Conservation (phyloP, 208 protist species). For the Leishmania aethiopica region DNA sequence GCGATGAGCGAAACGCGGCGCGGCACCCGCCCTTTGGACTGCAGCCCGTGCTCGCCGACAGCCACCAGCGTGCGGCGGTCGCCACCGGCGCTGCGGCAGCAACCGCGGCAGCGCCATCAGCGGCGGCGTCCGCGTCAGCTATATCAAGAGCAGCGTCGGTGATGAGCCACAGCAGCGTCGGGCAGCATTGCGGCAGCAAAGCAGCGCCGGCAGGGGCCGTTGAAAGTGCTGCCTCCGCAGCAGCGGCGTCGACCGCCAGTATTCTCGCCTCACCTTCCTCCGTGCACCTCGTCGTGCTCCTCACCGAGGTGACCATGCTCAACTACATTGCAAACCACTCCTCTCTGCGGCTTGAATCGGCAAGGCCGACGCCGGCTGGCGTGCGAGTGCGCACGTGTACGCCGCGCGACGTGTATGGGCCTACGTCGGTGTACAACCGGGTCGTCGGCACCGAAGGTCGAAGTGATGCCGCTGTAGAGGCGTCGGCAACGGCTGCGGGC, state of each 20-base stretch:
- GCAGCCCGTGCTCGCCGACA: conserved; percentile 42
- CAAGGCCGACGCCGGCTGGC: neutral
- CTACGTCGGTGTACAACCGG: conserved; percentile 26
- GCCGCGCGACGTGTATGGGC: conserved; percentile 25
- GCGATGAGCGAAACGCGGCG: conserved; percentile 76
- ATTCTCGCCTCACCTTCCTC: conserved; percentile 44
- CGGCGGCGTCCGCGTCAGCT: neutral
- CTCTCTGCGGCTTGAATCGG: conserved; percentile 7
- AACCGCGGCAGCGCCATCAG: neutral
- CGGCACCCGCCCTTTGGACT: conserved; percentile 67
- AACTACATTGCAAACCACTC: conserved; percentile 61
- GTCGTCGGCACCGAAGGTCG: conserved; percentile 1
- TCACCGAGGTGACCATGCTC: conserved; percentile 74
- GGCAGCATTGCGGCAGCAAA: conserved; percentile 2
- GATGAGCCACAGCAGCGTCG: neutral
- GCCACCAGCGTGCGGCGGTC: conserved; percentile 18
- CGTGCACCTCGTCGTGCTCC: conserved; percentile 63
- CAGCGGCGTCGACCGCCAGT: conserved; percentile 24
- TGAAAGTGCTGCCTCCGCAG: conserved; percentile 17
- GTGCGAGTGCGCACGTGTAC: conserved; percentile 1
- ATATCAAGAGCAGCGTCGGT: neutral
- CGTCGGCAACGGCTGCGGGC: neutral
- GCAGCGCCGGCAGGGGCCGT: conserved; percentile 17
- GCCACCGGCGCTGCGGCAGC: conserved; percentile 4
- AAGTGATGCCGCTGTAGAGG: neutral